phyloP scores from a whole-genome alignment of 768 basidiomycete genomes.

The Kwoniella bestiolae region DNA sequence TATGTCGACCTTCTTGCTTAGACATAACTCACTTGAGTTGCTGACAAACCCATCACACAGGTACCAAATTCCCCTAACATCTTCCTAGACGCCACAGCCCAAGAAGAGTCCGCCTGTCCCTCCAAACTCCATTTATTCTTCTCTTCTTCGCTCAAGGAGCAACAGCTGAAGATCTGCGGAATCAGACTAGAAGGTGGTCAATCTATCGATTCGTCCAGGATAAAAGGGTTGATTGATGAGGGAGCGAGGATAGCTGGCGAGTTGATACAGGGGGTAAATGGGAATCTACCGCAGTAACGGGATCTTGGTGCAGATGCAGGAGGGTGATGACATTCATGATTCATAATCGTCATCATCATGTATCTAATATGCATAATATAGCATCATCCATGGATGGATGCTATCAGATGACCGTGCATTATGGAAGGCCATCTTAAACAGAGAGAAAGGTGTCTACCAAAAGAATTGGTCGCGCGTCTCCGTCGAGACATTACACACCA shows the following conservation, averaged over 20 bases:
- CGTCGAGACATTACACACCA: not conserved
- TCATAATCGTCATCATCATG: no score
- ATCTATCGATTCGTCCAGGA: slow-evolving; percentile 37
- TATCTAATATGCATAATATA: not conserved
- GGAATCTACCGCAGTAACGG: slow-evolving; percentile 16
- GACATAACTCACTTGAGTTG: not conserved
- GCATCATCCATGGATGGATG: no score
- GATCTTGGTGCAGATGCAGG: no score
- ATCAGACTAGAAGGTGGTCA: slow-evolving; percentile 51
- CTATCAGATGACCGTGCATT: no score
- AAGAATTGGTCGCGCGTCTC: slow-evolving; percentile 10
- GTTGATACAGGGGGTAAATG: slow-evolving; percentile 18
- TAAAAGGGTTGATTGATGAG: slow-evolving; percentile 40
- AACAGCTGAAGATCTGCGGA: slow-evolving; percentile 44
- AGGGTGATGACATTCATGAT: no score
- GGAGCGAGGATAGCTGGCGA: slow-evolving; percentile 12
- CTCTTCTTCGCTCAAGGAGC: slow-evolving; percentile 4
- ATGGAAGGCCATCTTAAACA: no score
- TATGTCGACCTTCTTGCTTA: no score
- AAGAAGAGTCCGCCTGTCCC: slow-evolving; percentile 56
- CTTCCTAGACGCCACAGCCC: slow-evolving; percentile 52
- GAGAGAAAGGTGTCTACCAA: no score
- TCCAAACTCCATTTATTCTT: slow-evolving; percentile 52
- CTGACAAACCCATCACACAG: slow-evolving; percentile 20
- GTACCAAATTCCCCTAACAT: slow-evolving; percentile 38